phyloP scores from a whole-genome alignment of 176 grass and related monocot genomes.

The Cocos nucifera region DNA sequence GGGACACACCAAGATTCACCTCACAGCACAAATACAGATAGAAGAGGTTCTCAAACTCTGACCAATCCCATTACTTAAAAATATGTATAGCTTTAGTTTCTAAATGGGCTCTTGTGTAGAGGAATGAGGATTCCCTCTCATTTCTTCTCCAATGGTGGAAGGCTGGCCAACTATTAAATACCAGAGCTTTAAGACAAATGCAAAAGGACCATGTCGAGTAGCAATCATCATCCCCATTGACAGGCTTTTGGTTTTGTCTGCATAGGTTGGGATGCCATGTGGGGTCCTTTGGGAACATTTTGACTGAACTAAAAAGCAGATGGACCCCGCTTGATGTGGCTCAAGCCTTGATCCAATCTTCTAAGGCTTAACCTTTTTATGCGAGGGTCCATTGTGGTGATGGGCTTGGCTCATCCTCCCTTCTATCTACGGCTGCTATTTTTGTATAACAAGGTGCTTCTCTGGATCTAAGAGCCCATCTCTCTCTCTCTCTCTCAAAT shows the following conservation, averaged over 20 bases:
- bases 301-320: background rate
- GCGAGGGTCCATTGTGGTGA: background rate
- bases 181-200: too few relatives aligned
- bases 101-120: background rate
- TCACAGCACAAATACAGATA: background rate
- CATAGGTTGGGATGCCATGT: background rate
- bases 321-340: background rate
- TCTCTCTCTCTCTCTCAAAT: too few relatives aligned
- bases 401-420: too few relatives aligned
- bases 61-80: background rate
- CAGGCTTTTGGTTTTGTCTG: constrained; percentile 5
- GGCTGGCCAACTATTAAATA: background rate
- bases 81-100: background rate
- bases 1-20: background rate
- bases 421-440: too few relatives aligned
- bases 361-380: background rate
- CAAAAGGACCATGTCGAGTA: background rate
- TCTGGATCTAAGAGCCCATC: too few relatives aligned
- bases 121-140: background rate
- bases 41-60: background rate
- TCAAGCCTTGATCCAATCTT: too few relatives aligned
- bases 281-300: background rate
- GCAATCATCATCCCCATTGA: constrained; percentile 6
- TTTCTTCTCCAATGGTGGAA: constrained; percentile 9
- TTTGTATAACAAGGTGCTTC: too few relatives aligned